phyloP scores from a whole-genome alignment of 2,329 filamentous ascomycete genomes.

The Aspergillus sp. region DNA sequence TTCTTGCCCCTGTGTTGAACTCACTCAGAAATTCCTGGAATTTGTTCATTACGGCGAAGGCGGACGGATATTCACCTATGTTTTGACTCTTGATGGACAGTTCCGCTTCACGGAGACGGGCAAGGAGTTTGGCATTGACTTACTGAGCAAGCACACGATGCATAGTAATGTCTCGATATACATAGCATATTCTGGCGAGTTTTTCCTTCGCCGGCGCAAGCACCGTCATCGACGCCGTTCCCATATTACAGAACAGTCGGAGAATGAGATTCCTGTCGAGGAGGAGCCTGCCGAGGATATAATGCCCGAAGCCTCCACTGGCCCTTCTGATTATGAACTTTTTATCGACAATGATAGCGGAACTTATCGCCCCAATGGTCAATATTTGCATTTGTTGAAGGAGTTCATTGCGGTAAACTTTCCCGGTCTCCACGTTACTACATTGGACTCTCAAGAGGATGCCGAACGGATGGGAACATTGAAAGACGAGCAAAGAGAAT shows the following conservation, averaged over 20 bases:
- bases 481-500: conserved; percentile 69
- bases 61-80: conserved; percentile 84
- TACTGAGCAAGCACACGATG: conserved; percentile 94
- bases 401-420: conserved; percentile 68
- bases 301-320: conserved; percentile 41
- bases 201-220: conserved; percentile 72
- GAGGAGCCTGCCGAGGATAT: conserved; percentile 31
- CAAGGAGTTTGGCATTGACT: conserved; percentile 89
- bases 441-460: conserved; percentile 68
- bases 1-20: conserved; percentile 60
- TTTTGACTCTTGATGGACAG: conserved; percentile 79
- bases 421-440: conserved; percentile 68
- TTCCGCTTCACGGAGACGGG: conserved; percentile 93
- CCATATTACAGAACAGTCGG: conserved; percentile 27
- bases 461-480: conserved; percentile 67
- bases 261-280: conserved; percentile 26
- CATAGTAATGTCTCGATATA: conserved; percentile 89
- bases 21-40: conserved; percentile 76
- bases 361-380: conserved; percentile 83
- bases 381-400: conserved; percentile 66
- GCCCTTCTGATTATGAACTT: conserved; percentile 68
- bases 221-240: conserved; percentile 37
- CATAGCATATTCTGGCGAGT: conserved; percentile 88
- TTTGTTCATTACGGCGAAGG: conserved; percentile 83
- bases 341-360: conserved; percentile 94